Base-by-base conservation (phyloP, 164 flowering plant species). In the grape (Vitis vinifera) region DNA sequence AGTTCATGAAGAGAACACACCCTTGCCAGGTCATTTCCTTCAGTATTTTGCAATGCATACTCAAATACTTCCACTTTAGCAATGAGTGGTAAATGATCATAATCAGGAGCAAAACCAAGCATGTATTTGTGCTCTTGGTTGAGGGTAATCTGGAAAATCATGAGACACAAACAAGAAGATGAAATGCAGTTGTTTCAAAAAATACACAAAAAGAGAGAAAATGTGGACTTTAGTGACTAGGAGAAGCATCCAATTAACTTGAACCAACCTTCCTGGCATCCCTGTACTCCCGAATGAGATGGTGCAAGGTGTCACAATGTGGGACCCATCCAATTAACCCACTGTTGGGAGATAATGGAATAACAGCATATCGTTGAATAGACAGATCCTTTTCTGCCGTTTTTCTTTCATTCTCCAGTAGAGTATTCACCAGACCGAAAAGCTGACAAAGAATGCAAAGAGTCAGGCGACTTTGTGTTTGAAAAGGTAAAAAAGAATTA, bases 301-400 rank as follows among this genome's bases (percentile, higher is more conserved):
- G 83, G 82, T 96, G 98, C 62, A 96, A 81, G 51, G 99, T 96
- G 75, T 96, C 99, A 77, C 99, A 96, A 63, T 92, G 69, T 55
- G 99, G 97, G 66, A 93, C 99, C 99, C 99, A 96, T 69, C 80
- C 99, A 68, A 96, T 93, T 31, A 96, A 79, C 69, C 99, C 99
- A 85, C 96, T 96, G 69, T 96, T 96, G 58, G 98, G 97, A 72
- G 99, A 88, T 70, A 96, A 80, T 52, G 99, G 99, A 68, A 96
- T 93, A 63, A 96, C 99, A 63, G 72, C 47, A 81, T 96, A 96
- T 75, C 99, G 80, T 77, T 92, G 88, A 72, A 96, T 96, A 12
- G 98, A 89, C 16, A 93, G 86, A 86, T 96, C 97, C 73, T 96
- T 96, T 69, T 93, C 99, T 29, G 80, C 52, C 51, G 98, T 96